Evolutionary conservation across 1,139 yeast species (phyloP).

Genomic region (Debaryomycetaceae sp.): DNA sequence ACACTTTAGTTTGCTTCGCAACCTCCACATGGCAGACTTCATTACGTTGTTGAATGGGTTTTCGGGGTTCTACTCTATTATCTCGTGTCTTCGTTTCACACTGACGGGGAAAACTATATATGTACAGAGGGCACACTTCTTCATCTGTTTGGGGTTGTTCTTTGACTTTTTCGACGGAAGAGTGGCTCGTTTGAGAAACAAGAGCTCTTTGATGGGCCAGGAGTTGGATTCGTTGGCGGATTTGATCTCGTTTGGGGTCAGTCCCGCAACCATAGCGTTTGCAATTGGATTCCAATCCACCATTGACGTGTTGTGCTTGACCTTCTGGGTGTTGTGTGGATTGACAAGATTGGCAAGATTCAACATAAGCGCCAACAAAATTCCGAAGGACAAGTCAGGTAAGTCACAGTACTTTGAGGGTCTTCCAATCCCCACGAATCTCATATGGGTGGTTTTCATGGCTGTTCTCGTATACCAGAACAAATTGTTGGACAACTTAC

Average conservation of each 20-base stretch:
- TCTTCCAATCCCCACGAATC: constrained; percentile 88
- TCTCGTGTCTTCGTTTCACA: constrained; percentile 79
- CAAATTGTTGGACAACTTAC: constrained; percentile 48
- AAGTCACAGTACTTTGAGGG: constrained; percentile 89
- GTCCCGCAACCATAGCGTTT: constrained; percentile 91
- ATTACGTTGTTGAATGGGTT: constrained; percentile 90
- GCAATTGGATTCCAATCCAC: constrained; percentile 86
- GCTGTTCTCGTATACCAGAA: constrained; percentile 58
- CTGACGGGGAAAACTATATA: constrained; percentile 65
- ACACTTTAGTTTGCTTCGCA: constrained; percentile 72
- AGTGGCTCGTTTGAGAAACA: constrained; percentile 91
- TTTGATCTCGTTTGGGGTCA: constrained; percentile 86
- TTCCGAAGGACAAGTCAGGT: constrained; percentile 84
- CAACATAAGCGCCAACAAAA: constrained; percentile 87
- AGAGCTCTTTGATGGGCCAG: constrained; percentile 93
- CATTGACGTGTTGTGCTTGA: constrained; percentile 68
- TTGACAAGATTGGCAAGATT: constrained; percentile 91
- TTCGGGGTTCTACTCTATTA: constrained; percentile 84
- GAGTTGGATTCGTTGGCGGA: constrained; percentile 96
- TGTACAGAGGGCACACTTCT: constrained; percentile 85
- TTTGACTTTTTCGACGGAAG: constrained; percentile 97
- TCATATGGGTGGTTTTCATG: constrained; percentile 70
- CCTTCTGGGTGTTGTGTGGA: constrained; percentile 90
- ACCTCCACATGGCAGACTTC: constrained; percentile 91
- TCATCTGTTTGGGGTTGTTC: constrained; percentile 83